Conservation (phyloP, 2,329 filamentous ascomycete genomes). For the Phaeophleospora eucalypticola region DNA sequence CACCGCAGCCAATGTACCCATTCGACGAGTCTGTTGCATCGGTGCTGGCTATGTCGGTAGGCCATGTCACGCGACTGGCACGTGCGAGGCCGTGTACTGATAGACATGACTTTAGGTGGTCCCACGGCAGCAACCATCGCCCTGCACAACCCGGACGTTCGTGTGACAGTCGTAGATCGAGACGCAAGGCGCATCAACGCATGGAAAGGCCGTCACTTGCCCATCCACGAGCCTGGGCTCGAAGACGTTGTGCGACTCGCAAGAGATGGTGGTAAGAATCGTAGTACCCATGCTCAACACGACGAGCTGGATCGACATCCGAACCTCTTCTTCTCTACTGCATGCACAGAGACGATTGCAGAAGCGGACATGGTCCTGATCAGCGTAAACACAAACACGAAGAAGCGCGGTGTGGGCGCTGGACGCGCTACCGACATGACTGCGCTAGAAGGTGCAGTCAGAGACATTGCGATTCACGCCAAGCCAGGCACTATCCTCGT, state of each 20-base stretch:
- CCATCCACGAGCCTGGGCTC: conserved; percentile 72
- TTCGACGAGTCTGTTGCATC: conserved; percentile 61
- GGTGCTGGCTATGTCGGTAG: conserved; percentile 71
- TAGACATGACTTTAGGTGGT: conserved; percentile 46
- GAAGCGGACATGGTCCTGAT: conserved; percentile 70
- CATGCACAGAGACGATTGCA: conserved; percentile 57
- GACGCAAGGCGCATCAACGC: conserved; percentile 61
- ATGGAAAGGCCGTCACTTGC: conserved; percentile 70
- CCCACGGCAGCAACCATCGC: conserved; percentile 73
- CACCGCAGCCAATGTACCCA: conserved; percentile 17
- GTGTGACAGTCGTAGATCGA: conserved; percentile 70
- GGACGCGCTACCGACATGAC: conserved; percentile 69
- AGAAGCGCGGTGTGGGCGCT: conserved; percentile 63
- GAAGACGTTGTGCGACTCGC: conserved; percentile 62
- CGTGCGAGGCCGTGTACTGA: conserved; percentile 44
- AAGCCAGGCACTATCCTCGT: conserved; percentile 67
- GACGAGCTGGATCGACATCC: conserved; percentile 40
- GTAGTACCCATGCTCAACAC: too few species aligned
- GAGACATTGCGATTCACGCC: conserved; percentile 62
- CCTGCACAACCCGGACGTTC: conserved; percentile 65
- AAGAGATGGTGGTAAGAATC: conserved; percentile 45
- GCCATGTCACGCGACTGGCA: conserved; percentile 67
- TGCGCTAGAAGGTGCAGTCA: conserved; percentile 64
- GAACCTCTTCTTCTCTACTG: conserved; percentile 70
- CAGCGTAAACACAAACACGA: conserved; percentile 77